Conservation (phyloP, 1,139 yeast species). For the Oligophagozyma castellii region DNA sequence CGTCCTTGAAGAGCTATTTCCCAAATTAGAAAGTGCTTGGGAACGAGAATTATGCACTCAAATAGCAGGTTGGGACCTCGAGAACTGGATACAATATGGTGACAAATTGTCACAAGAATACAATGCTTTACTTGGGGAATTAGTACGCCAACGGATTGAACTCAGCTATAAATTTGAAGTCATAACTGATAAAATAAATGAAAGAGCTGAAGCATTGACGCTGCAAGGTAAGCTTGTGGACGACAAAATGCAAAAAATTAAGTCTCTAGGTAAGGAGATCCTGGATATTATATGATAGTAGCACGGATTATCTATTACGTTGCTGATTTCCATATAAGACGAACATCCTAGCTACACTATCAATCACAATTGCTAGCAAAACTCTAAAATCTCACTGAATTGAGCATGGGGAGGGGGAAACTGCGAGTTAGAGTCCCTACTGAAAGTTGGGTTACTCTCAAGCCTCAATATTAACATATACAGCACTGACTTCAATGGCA, state of each 20-base stretch:
- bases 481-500: too few relatives aligned
- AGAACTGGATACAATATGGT: constrained; percentile 29
- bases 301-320: neutral
- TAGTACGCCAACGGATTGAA: constrained; percentile 28
- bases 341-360: neutral
- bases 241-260: constrained; percentile 26
- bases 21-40: neutral
- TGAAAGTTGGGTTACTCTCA: neutral
- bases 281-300: constrained; percentile 19
- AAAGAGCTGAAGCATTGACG: constrained; percentile 27
- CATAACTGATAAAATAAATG: constrained; percentile 26
- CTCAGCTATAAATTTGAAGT: constrained; percentile 27
- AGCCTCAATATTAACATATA: neutral
- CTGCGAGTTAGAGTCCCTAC: neutral
- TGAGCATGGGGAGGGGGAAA: neutral
- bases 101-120: constrained; percentile 23
- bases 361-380: neutral
- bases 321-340: constrained; percentile 1
- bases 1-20: neutral
- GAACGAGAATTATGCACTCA: neutral
- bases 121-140: constrained; percentile 22
- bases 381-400: neutral
- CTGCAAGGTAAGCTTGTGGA: constrained; percentile 26
- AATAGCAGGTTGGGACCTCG: constrained; percentile 10
- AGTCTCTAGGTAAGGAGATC: constrained; percentile 30